Conservation (phyloP, 2,329 filamentous ascomycete genomes). For the Leptoxyphium fumago region DNA sequence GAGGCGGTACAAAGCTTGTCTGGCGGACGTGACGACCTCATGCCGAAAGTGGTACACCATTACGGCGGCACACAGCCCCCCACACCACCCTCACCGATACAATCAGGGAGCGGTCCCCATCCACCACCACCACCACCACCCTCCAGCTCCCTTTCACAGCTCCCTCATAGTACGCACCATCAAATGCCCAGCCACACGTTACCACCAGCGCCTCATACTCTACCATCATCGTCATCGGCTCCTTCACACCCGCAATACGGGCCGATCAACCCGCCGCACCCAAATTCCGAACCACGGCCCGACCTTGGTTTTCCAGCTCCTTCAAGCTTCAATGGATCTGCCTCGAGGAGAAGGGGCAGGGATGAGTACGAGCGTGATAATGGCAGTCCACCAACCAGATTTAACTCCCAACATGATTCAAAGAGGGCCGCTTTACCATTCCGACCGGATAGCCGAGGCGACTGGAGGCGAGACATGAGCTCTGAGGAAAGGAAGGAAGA, state of each 20-base stretch:
- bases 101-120: slow-evolving; percentile 19
- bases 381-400: slow-evolving; percentile 55
- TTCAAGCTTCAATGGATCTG: slow-evolving; percentile 41
- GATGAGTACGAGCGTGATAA: slow-evolving; percentile 87
- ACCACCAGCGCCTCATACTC: slow-evolving; percentile 5
- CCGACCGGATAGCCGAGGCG: slow-evolving; percentile 4
- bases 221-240: slow-evolving; percentile 9
- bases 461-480: slow-evolving; percentile 64
- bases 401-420: slow-evolving; percentile 51
- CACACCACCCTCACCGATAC: slow-evolving; percentile 69
- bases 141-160: slow-evolving; percentile 2
- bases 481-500: slow-evolving; percentile 80
- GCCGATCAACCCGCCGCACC: slow-evolving; percentile 8
- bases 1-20: slow-evolving; percentile 84
- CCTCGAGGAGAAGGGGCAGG: slow-evolving; percentile 53
- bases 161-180: slow-evolving; percentile 2
- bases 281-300: slow-evolving; percentile 19
- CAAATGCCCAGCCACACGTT: not conserved
- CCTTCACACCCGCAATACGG: slow-evolving; percentile 2
- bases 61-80: slow-evolving; percentile 90
- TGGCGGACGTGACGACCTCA: slow-evolving; percentile 78
- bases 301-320: slow-evolving; percentile 16
- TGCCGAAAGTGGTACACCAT: slow-evolving; percentile 90
- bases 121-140: not conserved
- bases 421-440: slow-evolving; percentile 21